Base-by-base conservation (phyloP, 2,329 filamentous ascomycete genomes). In the Fusarium nisikadoi region DNA sequence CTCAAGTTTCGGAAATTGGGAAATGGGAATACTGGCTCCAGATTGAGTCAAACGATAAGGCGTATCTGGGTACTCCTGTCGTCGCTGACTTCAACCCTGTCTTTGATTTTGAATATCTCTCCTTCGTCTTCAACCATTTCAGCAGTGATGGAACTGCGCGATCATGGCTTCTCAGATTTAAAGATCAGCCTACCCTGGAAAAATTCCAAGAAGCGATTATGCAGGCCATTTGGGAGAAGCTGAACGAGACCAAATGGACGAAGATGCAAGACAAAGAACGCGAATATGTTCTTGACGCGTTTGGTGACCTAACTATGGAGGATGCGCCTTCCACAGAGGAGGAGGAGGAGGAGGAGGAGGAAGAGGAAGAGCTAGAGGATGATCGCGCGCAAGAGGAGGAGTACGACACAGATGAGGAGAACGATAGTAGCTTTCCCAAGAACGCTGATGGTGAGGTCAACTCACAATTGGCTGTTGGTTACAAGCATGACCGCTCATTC, bases 101-200 rank as follows among this genome's bases (percentile, higher is more conserved):
- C 25, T 99, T 98, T 86, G 98, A 98, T 83, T 98, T 98, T 74
- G 96, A 99, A 81, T 98, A 95, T 77, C 87, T 97, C n/a, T 98
- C 95, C 0, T 98, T 98, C 80, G 98, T 99, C 78, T 99, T 99
- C 88, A 99, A 99, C 78, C 94, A 98, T 80, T 98, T 97, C 80
- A 89, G 92, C 19, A 88, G 91, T 39, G 94, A 98, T 81, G 94
- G 95, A 4, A 93, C 93, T 4, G 95, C 96, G 8, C 97, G 95
- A 81, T 99, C 96, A 2, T 99, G 96, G 95, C 88, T 99, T 19
- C 85, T 99, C 39, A 91, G 95, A 19, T 99, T 99, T 85, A 94
- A 92, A 77, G 93, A 97, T 74, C 92, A 94, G 75, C 85, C 90
- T 25, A 91, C 91, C 0, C 86, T 97, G 57, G 94, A 97, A 80